Conservation (phyloP, 139 green algal genomes). For the Tetraselmis chui region DNA sequence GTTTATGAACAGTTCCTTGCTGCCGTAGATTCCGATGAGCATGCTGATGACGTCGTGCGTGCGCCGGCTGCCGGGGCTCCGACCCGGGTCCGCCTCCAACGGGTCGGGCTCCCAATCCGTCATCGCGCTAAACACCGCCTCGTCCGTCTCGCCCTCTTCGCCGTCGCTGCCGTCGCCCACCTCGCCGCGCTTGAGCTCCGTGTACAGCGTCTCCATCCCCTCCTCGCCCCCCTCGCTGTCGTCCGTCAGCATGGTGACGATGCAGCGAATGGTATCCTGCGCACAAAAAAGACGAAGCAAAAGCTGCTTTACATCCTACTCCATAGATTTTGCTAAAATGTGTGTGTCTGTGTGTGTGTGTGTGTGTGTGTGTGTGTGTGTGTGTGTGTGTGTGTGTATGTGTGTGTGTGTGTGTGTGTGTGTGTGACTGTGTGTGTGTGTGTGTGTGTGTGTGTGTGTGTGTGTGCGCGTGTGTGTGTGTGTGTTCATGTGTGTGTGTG, state of each 20-base stretch:
- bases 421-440: too few relatives aligned
- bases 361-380: too few relatives aligned
- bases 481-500: too few relatives aligned
- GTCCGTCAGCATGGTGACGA: conserved; percentile 88
- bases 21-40: conserved; percentile 72
- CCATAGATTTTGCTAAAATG: too few relatives aligned
- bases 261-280: conserved; percentile 82
- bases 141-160: conserved; percentile 12
- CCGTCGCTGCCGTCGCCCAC: conserved; percentile 3
- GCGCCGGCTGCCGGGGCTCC: conserved; percentile 1
- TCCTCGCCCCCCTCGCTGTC: conserved; percentile 28
- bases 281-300: too few relatives aligned
- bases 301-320: too few relatives aligned
- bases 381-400: too few relatives aligned
- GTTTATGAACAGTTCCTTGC: conserved; percentile 76
- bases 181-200: conserved; percentile 6
- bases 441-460: too few relatives aligned
- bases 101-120: conserved; percentile 33
- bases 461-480: too few relatives aligned
- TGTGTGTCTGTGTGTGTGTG: too few relatives aligned
- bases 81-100: conserved; percentile 21
- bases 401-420: too few relatives aligned
- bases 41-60: conserved; percentile 58
- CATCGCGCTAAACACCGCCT: conserved; percentile 32
- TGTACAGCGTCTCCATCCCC: conserved; percentile 16